Evolutionary conservation across 306 rosid species (phyloP).

Genomic region (Ammopiptanthus mongolicus): DNA sequence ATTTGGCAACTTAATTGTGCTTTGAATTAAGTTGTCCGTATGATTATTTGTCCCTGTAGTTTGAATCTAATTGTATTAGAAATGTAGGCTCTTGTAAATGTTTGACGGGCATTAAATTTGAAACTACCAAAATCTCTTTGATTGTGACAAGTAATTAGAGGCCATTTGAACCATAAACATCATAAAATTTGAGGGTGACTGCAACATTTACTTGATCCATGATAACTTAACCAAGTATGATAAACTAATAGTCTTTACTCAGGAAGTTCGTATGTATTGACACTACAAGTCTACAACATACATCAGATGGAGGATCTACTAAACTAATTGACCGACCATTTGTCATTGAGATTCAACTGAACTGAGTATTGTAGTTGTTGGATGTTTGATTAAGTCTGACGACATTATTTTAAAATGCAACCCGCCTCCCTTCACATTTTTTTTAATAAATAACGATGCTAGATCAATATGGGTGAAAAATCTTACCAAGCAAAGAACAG

Average conservation of each 20-base stretch:
- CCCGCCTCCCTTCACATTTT: not conserved
- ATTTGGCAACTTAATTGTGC: not conserved
- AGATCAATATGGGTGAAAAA: not conserved
- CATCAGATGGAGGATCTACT: not conserved
- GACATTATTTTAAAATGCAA: not conserved
- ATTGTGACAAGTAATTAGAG: not conserved
- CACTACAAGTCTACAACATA: not conserved
- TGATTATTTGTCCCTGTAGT: not conserved
- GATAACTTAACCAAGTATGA: not conserved
- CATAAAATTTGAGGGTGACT: not conserved
- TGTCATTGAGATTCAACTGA: not conserved
- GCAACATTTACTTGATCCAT: not conserved
- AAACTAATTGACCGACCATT: not conserved
- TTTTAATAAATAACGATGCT: not conserved
- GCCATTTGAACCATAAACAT: slow-evolving; percentile 9
- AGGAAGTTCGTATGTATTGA: not conserved
- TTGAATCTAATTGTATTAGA: not conserved
- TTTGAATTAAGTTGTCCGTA: not conserved
- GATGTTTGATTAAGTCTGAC: not conserved
- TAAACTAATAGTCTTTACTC: not conserved
- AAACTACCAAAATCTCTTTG: not conserved
- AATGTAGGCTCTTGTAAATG: not conserved
- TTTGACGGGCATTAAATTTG: not conserved
- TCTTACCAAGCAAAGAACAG: not conserved
- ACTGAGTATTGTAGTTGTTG: not conserved